Evolutionary conservation across 257 asterid species (phyloP), one percentile per base, ranked within the genome.

Genomic region (Solanum piurae): DNA sequence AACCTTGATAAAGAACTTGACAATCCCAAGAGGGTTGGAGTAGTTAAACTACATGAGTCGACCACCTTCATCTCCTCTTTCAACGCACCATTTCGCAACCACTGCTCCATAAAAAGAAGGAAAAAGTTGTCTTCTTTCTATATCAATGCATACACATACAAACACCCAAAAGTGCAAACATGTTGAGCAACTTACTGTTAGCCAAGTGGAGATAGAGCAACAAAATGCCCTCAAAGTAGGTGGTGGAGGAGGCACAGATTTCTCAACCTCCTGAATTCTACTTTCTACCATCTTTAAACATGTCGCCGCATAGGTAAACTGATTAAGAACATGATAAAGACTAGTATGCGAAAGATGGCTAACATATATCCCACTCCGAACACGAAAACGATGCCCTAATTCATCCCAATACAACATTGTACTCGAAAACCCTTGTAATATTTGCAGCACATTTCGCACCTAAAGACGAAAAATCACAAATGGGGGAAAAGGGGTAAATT

Each of bases 1-100:
- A 88, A 96, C 99, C 98, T 95, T 89, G 99, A 93, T 87, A 97
- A 91, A 86, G 98, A 97, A 93, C 92, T 96, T 7, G 98, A 93
- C 92, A 97, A 87, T 31, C 99, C 98, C 95, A 97, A 91, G 66
- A 97, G 91, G 66, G 99, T 91, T 60, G 96, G 95, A 62, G 95
- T 92, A 68, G 90, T 91, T 88, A 88, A 87, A 84, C 89, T 89
- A 88, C 88, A 93, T 84, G 94, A 89, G 91, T 88, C 88, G 72
- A 88, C 93, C 52, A 93, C 92, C 91, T 92, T 95, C 90, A 90
- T 97, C 93, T 97, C 98, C 92, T 96, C 99, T 88, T 92, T 90
- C 93, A 97, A 89, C 84, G 98, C 98, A 94, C 91, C 90, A 87
- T 94, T 94, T 0, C 94, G 93, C 55, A 96, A 77, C 94, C 94